phyloP scores from a whole-genome alignment of 345 rosid genomes.

The Arabidopsis thaliana region DNA sequence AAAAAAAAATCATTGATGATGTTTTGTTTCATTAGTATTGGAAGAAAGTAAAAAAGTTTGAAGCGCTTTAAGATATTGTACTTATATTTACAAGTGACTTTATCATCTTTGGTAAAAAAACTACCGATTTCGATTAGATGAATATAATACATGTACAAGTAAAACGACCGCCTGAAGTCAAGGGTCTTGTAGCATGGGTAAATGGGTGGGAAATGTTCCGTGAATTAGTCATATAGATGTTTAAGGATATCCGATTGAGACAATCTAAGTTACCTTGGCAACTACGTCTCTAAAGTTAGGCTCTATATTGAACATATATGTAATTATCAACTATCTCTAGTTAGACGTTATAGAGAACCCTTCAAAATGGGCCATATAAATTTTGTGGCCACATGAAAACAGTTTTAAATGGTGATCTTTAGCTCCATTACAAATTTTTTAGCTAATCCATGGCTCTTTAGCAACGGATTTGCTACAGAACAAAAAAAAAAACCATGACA shows the following conservation, averaged over 20 bases:
- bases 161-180: neutral
- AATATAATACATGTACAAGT: neutral
- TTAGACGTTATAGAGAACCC: too few species aligned
- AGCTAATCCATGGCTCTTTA: too few species aligned
- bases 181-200: neutral
- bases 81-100: neutral
- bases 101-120: too few species aligned
- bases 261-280: neutral
- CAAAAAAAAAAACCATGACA: too few species aligned
- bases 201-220: neutral
- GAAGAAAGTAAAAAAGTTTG: neutral
- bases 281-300: neutral
- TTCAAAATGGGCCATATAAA: too few species aligned
- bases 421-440: too few species aligned
- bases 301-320: neutral
- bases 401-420: too few species aligned
- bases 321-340: too few species aligned
- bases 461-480: too few species aligned
- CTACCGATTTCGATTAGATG: neutral
- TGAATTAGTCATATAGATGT: neutral
- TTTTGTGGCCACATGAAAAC: too few species aligned
- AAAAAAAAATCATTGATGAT: neutral
- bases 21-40: neutral
- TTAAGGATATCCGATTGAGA: neutral
- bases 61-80: neutral